Percentiles rank a stretch among this genome's conserved stretches.
phyloP scores from a whole-genome alignment of 2,329 filamentous ascomycete species.

The Exophiala xenobiotica region DNA sequence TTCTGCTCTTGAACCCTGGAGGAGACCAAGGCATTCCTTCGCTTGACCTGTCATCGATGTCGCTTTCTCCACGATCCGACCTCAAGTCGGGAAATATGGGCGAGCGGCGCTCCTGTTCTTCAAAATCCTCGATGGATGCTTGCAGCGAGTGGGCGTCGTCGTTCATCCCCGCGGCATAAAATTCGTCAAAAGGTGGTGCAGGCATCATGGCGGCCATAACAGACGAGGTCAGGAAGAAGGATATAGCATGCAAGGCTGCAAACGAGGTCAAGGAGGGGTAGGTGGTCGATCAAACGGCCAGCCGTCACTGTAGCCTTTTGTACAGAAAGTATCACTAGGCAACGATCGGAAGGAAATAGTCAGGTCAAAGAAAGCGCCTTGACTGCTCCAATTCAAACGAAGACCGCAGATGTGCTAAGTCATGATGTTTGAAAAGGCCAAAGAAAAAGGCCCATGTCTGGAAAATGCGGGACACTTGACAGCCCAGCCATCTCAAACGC shows the following conservation, averaged over 20 bases:
- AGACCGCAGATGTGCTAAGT: conserved; percentile 27
- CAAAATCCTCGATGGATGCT: conserved; percentile 63
- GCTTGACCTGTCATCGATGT: conserved; percentile 42
- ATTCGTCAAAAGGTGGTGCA: conserved; percentile 44
- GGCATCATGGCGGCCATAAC: conserved; percentile 41
- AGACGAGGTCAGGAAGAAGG: conserved; percentile 6
- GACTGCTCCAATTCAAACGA: conserved; percentile 31
- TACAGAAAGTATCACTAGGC: conserved; percentile 15
- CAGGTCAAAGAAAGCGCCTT: conserved; percentile 27
- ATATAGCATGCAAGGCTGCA: conserved; percentile 19
- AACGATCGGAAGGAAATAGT: conserved; percentile 30
- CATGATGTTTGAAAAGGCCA: conserved; percentile 29
- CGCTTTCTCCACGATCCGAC: conserved; percentile 48
- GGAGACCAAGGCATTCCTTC: conserved; percentile 61
- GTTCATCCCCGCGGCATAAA: conserved; percentile 48
- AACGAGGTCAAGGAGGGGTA: conserved; percentile 19
- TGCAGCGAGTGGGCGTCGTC: conserved; percentile 52
- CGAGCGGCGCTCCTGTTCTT: conserved; percentile 53
- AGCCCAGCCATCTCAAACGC: conserved; percentile 19
- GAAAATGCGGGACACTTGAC: conserved; percentile 17
- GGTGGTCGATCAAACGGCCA: conserved; percentile 21
- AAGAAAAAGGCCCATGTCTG: conserved; percentile 23
- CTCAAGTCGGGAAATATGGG: conserved; percentile 61
- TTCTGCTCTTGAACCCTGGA: conserved; percentile 55
- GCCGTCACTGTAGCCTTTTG: conserved; percentile 5